Conservation (phyloP, 2,329 filamentous ascomycete genomes). For the Phyllachora maydis region DNA sequence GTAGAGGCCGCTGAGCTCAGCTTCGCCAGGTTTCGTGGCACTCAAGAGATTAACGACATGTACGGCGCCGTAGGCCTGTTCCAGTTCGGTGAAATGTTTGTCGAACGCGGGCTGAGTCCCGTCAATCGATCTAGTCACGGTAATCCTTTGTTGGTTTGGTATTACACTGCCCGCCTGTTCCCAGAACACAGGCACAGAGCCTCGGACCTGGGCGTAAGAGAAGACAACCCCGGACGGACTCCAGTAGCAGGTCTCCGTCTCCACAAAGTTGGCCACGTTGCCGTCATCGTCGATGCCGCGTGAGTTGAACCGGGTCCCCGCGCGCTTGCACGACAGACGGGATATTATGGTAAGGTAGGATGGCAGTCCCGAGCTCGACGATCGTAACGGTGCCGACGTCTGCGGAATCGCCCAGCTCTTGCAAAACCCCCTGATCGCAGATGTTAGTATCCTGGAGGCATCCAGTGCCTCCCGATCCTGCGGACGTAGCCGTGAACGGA, state of each 20-base stretch:
- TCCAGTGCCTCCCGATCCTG: constrained; percentile 67
- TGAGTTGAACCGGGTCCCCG: constrained; percentile 92
- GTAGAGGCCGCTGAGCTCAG: constrained; percentile 65
- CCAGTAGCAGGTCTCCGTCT: constrained; percentile 88
- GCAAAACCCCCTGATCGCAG: constrained; percentile 84
- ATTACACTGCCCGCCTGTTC: constrained; percentile 77
- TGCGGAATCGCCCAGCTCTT: constrained; percentile 71
- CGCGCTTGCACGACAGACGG: constrained; percentile 70
- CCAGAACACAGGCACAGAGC: constrained; percentile 93
- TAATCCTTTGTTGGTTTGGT: constrained; percentile 87
- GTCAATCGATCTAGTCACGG: constrained; percentile 69
- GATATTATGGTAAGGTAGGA: constrained; percentile 81
- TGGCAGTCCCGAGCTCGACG: constrained; percentile 47
- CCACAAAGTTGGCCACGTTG: constrained; percentile 96
- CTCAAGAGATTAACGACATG: constrained; percentile 93
- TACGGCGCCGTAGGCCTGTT: constrained; percentile 70
- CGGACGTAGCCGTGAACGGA: constrained; percentile 60
- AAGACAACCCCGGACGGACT: constrained; percentile 60
- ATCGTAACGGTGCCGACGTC: constrained; percentile 47
- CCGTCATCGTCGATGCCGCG: constrained; percentile 94
- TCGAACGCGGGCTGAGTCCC: constrained; percentile 90
- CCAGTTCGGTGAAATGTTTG: constrained; percentile 80
- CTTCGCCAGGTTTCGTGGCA: constrained; percentile 68
- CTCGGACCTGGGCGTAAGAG: constrained; percentile 82
- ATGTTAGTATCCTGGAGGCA: constrained; percentile 70